Base-by-base conservation (phyloP, 352 stramenopile genomes). In the Phytophthora multivora region DNA sequence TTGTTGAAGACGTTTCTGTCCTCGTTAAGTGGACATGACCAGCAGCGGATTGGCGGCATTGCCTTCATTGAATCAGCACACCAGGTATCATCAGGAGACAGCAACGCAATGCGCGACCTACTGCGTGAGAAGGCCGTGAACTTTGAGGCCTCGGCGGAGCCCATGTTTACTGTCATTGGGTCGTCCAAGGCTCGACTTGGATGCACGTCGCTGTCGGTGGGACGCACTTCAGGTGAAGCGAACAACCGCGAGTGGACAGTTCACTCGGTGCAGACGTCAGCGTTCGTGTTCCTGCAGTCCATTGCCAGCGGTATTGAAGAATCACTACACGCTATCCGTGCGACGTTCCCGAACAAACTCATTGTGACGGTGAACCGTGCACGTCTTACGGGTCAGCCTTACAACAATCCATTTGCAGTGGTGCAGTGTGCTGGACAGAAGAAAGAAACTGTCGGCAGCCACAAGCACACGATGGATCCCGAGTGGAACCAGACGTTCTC, bases 401-500 rank as follows among this genome's bases (percentile, higher is more conserved):
- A 95, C 73, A 93, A 95, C 63, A 96, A 95, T 48, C 88, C 88
- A 41, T 95, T 90, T 43, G 84, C 86, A 1, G 73, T 94, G 9
- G 70, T 95, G 26, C 69, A 86, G 26, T 96, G 88, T 16, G 83
- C 90, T 0, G 81, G 86, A 0, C 88, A 96, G 64, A 95, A 95
- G 73, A 95, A 93, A 28, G 88, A 95, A 57, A 96, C 88, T 0
- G 83, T 91, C 11, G 86, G 86, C 23, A 95, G 85, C 51, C 84
- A 96, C 66, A 91, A 91, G 42, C 87, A 95, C 59, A 96, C 86
- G 38, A 96, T 96, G 88, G 86, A 96, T 21, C 88, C 88, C 0
- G 88, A 96, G 63, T 96, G 88, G 88, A 96, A 96, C 54, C 88
- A 96, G 48, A 95, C 88, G 0, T 96, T 96, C 47, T 94, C 86